A percentile compares a stretch with the other conserved stretches of the same genome.
Evolutionary conservation across 441 rosid species (phyloP).

Genomic region (Syzygium syzygioides): DNA sequence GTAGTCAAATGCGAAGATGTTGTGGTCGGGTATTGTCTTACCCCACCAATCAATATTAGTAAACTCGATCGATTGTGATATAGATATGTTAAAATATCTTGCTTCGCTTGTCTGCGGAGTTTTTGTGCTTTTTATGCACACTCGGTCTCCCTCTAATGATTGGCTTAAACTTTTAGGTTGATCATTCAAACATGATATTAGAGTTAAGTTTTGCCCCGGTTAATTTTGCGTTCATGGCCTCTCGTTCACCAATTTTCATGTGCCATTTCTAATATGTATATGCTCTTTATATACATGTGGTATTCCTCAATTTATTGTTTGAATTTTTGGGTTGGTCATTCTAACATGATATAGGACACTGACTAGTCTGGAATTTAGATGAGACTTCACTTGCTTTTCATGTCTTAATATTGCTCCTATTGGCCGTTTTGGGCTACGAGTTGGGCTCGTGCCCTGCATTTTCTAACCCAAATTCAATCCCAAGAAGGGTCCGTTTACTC

Average conservation of each 20-base stretch:
- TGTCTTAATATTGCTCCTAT: neutral
- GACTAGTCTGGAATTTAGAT: neutral
- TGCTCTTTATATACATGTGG: neutral
- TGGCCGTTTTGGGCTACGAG: neutral
- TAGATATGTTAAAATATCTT: neutral
- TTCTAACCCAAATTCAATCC: neutral
- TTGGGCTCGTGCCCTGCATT: neutral
- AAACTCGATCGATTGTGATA: neutral
- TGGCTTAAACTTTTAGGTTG: neutral
- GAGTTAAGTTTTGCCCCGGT: rapidly evolving
- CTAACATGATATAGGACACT: neutral
- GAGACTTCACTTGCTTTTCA: neutral
- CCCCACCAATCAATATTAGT: neutral
- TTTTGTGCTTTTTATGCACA: neutral
- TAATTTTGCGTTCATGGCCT: neutral
- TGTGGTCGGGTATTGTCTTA: neutral
- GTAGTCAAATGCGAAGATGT: neutral
- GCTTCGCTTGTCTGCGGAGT: neutral
- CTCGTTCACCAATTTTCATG: neutral
- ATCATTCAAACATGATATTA: neutral
- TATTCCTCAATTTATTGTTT: neutral
- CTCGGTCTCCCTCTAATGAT: neutral
- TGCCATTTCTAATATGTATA: neutral
- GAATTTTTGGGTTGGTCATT: neutral
- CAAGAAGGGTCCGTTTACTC: neutral